Evolutionary conservation across 2,329 filamentous ascomycete genomes (phyloP), one percentile per base, ranked within the genome.

Genomic region (Colletotrichum cereale): DNA sequence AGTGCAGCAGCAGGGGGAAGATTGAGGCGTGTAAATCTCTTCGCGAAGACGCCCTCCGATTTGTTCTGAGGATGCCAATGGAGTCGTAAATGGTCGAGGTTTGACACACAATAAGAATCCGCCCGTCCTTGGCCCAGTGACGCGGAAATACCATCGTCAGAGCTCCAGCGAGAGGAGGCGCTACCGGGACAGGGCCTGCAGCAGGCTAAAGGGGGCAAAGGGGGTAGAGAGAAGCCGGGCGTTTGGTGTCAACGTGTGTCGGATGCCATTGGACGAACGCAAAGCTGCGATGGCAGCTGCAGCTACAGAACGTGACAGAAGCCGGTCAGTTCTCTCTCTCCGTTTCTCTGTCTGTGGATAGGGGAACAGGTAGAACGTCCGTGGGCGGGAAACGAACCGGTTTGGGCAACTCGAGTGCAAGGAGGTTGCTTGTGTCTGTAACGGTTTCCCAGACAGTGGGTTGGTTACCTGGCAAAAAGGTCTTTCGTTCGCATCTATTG

Each of bases 141-240:
- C 12, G 38, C 47, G 44, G n/a, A 53, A 62, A 44, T 42, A 62
- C 65, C 47, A 48, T 71, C 56, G 48, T 62, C 70, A 72, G 61
- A 71, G 66, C 66, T 72, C 61, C 61, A 62, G 48, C 62, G 34
- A 36, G 52, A 57, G 66, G 57, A 63, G 65, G 58, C 57, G 47
- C 38, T 68, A 66, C 68, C 55, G 52, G 68, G 65, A 71, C 68
- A 71, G 68, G 68, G 64, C 47, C 57, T 67, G 67, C 67, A 67
- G 64, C 64, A 67, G 11, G 24, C 50, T 57, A 63, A 68, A 68
- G 52, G 58, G 40, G 48, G 36, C 21, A 63, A 34, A 63, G 36
- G 36, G 21, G 42, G 40, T 16, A 42, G 40, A 42, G 40, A 62
- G 60, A 62, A 47, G 34, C 36, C 61, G 48, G 48, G 12, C 47